Evolutionary conservation across 2,329 filamentous ascomycete genomes (phyloP), one percentile per base, ranked within the genome.

Genomic region (Alternaria brassicicola): DNA sequence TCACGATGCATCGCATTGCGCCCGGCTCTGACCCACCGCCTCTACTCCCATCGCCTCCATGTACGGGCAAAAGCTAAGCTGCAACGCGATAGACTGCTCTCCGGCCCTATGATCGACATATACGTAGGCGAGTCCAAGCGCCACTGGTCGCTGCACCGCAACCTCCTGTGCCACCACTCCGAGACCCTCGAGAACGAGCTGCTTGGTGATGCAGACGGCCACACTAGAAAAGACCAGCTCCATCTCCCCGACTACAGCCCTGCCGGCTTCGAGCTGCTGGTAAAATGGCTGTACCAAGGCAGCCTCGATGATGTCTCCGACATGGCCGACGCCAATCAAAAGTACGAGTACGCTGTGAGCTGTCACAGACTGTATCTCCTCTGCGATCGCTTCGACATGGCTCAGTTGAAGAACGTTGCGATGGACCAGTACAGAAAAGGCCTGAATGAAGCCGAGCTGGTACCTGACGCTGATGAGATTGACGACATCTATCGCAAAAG

Each of bases 241-340:
- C 81, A 84, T 36, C 73, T 85, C 19, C 76, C 76, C 17, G 78
- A 84, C 12, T 76, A 83, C 67, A 82, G 84, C 53, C 81, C 83
- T 3, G 71, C 73, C 7, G 83, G 83, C 23, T 85, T 85, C 64
- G 82, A 84, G 68, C 69, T 85, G 57, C 77, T 85, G 15, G 82
- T 85, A 6, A 84, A 84, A 71, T 85, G 82, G 83, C 76, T 85
- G 8, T 85, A 85, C 55, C 83, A 85, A 68, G 83, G 83, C 50
- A 79, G 74, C 42, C 78, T 85, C 45, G 81, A 84, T 58, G 79
- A 84, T 61, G 79, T 81, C 19, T 79, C 79, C 4, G 74, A 78
- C 45, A 71, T 83, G 62, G 64, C 73, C 10, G 74, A 79, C 52
- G 75, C 80, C 28, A 78, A 80, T 45, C 76, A 79, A 59, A 83